Base-by-base conservation (phyloP, 1,284 basidiomycete species). In the Ustilago bromivora region DNA sequence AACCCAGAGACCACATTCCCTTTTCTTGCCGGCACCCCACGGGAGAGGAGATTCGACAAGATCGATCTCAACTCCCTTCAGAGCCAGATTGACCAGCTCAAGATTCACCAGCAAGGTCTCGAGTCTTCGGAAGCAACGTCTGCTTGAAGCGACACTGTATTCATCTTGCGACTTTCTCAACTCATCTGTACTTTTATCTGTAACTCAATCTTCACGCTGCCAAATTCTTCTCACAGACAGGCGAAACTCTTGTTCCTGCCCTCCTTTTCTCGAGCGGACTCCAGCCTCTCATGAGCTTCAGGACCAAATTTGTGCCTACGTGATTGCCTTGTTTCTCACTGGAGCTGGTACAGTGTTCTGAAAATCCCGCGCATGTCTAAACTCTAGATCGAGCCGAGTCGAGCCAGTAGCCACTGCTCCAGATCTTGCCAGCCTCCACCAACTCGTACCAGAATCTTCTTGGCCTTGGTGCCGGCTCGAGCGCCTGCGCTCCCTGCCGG, bases 361-460 rank as follows among this genome's bases (percentile, higher is more conserved):
- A 46, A 4, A 51, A 62, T 17, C 15, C 28, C 19, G 23, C 9
- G 3, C 35, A 32, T 19, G 35, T 32, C 32, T n/a, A 46, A n/a
- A 15, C 53, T 28, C 51, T 52, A 76, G 38, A 61, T 54, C n/a
- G 63, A 43, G 57, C 72, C 62, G 31, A 78, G 71, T 17, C 67
- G 68, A 12, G 47, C 68, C 10, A 81, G 60, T 81, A 94, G 90
- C 86, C 93, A 94, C 78, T 92, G 87, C 80, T 91, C 91, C 71
- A 95, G 88, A 87, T 94, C 93, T 84, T 94, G 92, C 94, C 93
- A 95, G 47, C 93, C 93, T 34, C 84, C 84, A 4, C 81, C 83
- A 2, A 84, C 84, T 11, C 84, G 71, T 11, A 82, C 82, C 41
- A 84, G 72, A n/a, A 85, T 72, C 58, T 83, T 83, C 40, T 75